Base-by-base conservation (phyloP, 2,329 filamentous ascomycete genomes). In the Coleophoma eucalyptorum region DNA sequence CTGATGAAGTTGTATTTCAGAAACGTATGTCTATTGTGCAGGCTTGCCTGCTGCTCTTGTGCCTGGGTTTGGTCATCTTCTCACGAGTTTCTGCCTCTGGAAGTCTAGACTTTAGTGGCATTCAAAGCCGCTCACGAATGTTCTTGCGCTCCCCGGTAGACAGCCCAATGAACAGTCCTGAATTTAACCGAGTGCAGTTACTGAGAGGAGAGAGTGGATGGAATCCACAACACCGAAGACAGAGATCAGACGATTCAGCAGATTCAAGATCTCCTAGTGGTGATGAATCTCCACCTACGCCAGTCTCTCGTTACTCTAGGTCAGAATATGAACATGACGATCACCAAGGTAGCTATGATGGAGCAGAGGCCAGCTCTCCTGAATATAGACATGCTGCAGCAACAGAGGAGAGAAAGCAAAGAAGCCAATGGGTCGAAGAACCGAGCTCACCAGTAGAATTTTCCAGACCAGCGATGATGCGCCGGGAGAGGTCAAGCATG, bases 1-100 rank as follows among this genome's bases (percentile, higher is more conserved):
- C 93, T n/a, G 93, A 97, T 62, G 94, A 99, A 69, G 82, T 97
- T 20, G 80, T 86, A 34, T 87, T 87, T 59, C 84, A 87, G 69
- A 97, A 97, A 70, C 82, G 93, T 54, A 95, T 97, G 84, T 89
- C 89, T 4, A 94, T 97, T 51, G 81, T 96, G 33, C 94, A 97
- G 68, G 91, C 89, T 43, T 82, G 95, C 5, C 78, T 99, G 8
- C 80, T 97, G 5, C 80, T 97, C 0, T 83, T 93, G 43, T 96
- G 91, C 60, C 81, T 99, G 10, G 85, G 89, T 0, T 78, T 99
- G 1, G 89, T 97, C 19, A 85, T 97, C 35, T 97, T 97, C 66
- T 83, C 80, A 12, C 72, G 81, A 20, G 75, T 78, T 15, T 69
- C 75, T 4, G 68, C 71, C 16, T 60, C 62, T 41, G 61, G 62